Evolutionary conservation across 1,284 basidiomycete species (phyloP).

Genomic region (Heterobasidion parviporum): DNA sequence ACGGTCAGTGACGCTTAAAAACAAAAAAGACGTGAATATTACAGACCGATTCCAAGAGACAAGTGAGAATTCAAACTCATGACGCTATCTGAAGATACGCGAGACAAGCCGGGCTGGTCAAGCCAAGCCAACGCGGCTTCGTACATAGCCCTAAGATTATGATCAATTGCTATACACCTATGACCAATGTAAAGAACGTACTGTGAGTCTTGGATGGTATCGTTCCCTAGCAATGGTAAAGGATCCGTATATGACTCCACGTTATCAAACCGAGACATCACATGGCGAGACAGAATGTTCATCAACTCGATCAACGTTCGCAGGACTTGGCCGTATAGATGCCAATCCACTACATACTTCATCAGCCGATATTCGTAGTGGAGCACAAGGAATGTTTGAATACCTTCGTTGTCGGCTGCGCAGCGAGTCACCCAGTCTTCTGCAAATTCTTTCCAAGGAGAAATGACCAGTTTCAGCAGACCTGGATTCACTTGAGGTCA

Average conservation of each 20-base stretch:
- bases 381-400: slow-evolving; percentile 17
- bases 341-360: slow-evolving; percentile 45
- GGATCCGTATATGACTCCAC: slow-evolving; percentile 1
- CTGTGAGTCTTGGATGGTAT: slow-evolving; percentile 6
- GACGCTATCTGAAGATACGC: slow-evolving; percentile 4
- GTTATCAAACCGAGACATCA: slow-evolving; percentile 21
- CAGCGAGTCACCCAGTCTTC: slow-evolving; percentile 53
- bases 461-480: slow-evolving; percentile 39
- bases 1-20: neutral
- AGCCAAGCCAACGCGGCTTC: slow-evolving; percentile 9
- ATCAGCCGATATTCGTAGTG: neutral
- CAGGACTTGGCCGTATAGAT: slow-evolving; percentile 40
- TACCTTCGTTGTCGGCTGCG: slow-evolving; percentile 39
- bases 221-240: slow-evolving; percentile 5
- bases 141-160: slow-evolving; percentile 5
- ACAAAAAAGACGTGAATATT: neutral
- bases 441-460: slow-evolving; percentile 35
- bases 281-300: slow-evolving; percentile 26
- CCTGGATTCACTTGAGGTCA: slow-evolving; percentile 21
- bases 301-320: slow-evolving; percentile 32
- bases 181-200: neutral
- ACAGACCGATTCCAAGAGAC: slow-evolving; percentile 4
- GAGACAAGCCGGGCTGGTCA: slow-evolving; percentile 6
- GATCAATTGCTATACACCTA: neutral
- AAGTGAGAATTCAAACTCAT: slow-evolving; percentile 7